These are phyloP conservation scores for Meyerozyma carpophila DNA, from an alignment of 1,139 yeast species.

Conservation along the genomic window DNA sequence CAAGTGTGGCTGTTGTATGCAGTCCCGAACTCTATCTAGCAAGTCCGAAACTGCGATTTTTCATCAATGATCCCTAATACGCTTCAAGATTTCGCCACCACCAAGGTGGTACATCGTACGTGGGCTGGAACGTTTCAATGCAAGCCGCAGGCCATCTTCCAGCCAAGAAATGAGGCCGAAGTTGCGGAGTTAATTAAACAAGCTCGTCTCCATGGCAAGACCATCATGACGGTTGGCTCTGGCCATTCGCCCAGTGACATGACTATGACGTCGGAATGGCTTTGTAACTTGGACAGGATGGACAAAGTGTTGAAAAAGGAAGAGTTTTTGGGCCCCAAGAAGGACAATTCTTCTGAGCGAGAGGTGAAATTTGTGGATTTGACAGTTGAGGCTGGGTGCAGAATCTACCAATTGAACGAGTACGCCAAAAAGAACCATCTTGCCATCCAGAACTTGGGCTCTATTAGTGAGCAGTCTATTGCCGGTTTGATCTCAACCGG, in stretches of 20 bases:
- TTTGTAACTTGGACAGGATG: slow-evolving; percentile 78
- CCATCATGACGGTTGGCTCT: slow-evolving; percentile 83
- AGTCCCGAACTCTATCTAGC: not conserved
- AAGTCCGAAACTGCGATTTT: not conserved
- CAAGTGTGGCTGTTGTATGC: too few species aligned
- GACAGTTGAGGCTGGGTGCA: slow-evolving; percentile 87
- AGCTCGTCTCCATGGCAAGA: slow-evolving; percentile 57
- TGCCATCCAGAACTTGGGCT: slow-evolving; percentile 88
- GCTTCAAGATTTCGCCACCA: slow-evolving; percentile 28
- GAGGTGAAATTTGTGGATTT: slow-evolving; percentile 77
- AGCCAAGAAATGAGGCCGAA: slow-evolving; percentile 64
- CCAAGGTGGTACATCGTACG: slow-evolving; percentile 51
- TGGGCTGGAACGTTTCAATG: slow-evolving; percentile 92
- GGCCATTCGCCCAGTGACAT: slow-evolving; percentile 94
- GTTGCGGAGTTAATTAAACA: slow-evolving; percentile 56
- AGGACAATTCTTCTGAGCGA: slow-evolving; percentile 19
- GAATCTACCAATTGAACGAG: slow-evolving; percentile 74
- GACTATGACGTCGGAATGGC: slow-evolving; percentile 86
- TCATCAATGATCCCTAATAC: not conserved
- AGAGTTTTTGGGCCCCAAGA: slow-evolving; percentile 33
- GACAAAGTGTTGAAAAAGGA: slow-evolving; percentile 45
- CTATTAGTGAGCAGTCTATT: slow-evolving; percentile 87
- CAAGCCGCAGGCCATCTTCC: slow-evolving; percentile 70
- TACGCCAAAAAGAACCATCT: slow-evolving; percentile 57
- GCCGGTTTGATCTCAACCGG: slow-evolving; percentile 96